These are phyloP conservation scores for Calendula officinalis DNA, from an alignment of 129 eudicot species.

Conservation along the genomic window DNA sequence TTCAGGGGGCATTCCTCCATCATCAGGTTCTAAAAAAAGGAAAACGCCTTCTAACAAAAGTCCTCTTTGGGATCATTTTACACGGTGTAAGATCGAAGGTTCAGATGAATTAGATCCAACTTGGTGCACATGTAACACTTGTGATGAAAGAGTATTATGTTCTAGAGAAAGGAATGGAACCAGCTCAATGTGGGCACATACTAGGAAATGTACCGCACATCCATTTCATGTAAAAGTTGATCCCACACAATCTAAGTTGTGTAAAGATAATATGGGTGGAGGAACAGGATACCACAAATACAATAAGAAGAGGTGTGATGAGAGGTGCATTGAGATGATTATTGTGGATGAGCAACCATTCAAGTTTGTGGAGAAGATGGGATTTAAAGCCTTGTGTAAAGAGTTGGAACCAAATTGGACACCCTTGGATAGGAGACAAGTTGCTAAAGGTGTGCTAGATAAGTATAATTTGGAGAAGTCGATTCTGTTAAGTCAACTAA, in stretches of 20 bases:
- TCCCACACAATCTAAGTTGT: not conserved
- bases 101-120: not conserved
- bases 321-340: not conserved
- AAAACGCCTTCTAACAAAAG: not conserved
- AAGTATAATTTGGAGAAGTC: not conserved
- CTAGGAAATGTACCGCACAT: not conserved
- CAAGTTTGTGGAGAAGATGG: not conserved
- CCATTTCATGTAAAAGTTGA: not conserved
- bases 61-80: not conserved
- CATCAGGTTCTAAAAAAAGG: not conserved
- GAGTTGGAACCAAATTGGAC: slow-evolving; percentile 8
- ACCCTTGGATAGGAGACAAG: not conserved
- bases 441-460: not conserved
- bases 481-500: not conserved
- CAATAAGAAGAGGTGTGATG: slow-evolving; percentile 6
- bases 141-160: not conserved
- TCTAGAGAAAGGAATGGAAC: not conserved
- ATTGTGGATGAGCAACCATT: no score
- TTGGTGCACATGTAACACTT: not conserved
- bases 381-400: not conserved
- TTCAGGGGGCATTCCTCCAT: not conserved
- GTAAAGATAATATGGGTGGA: not conserved
- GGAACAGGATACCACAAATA: not conserved
- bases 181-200: not conserved
- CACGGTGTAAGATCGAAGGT: not conserved